Percentiles rank a stretch among this genome's conserved stretches.
Conservation (phyloP, 2,329 filamentous ascomycete genomes). For the Xylaria arbuscula region DNA sequence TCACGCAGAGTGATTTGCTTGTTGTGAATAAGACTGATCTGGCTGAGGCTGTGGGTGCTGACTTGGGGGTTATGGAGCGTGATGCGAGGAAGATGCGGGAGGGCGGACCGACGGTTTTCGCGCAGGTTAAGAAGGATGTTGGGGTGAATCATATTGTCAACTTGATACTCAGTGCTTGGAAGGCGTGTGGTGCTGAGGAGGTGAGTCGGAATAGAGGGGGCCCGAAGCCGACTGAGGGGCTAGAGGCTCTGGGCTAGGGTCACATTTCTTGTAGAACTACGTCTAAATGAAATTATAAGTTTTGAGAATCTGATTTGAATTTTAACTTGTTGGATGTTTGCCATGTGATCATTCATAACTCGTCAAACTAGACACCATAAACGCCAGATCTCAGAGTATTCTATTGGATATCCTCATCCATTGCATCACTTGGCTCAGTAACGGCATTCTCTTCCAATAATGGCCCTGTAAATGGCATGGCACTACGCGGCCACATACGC, state of each 20-base stretch:
- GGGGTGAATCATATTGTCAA: constrained; percentile 88
- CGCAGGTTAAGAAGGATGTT: constrained; percentile 93
- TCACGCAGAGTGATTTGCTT: constrained; percentile 93
- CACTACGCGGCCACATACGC: constrained; percentile 81
- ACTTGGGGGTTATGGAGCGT: constrained; percentile 91
- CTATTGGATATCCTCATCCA: constrained; percentile 55
- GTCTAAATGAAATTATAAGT: neutral
- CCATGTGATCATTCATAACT: constrained; percentile 32
- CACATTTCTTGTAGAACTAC: neutral
- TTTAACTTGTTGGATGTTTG: constrained; percentile 2
- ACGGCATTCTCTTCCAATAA: constrained; percentile 54
- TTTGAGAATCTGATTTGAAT: constrained; percentile 1
- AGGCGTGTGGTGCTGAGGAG: constrained; percentile 82
- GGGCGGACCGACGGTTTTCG: constrained; percentile 94
- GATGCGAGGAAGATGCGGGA: constrained; percentile 95
- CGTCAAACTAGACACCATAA: constrained; percentile 28
- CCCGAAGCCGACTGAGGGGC: constrained; percentile 66
- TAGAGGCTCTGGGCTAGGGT: constrained; percentile 57
- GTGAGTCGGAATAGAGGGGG: constrained; percentile 65
- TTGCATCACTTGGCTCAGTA: constrained; percentile 47
- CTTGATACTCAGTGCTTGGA: constrained; percentile 92
- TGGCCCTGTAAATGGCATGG: constrained; percentile 60
- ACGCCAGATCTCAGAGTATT: constrained; percentile 27
- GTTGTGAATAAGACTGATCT: constrained; percentile 98
- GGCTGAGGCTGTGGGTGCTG: constrained; percentile 88